Conservation (phyloP, 2,329 filamentous ascomycete genomes). For the Monilinia aucupariae region DNA sequence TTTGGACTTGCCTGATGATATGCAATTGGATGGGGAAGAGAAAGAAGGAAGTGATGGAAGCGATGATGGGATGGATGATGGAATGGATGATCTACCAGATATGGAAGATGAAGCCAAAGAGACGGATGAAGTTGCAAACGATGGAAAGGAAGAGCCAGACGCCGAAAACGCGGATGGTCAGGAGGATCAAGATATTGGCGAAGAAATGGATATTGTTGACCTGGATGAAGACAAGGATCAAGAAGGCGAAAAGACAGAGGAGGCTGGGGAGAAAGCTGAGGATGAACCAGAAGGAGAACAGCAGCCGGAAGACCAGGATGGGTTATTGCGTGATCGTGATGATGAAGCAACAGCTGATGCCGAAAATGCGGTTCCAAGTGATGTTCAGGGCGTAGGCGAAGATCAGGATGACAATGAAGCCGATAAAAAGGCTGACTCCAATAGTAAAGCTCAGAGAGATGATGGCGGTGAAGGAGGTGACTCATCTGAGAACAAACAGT, state of each 20-base stretch:
- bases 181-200: conserved; percentile 38
- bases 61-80: conserved; percentile 37
- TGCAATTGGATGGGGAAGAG: conserved; percentile 62
- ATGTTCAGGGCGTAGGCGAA: conserved; percentile 58
- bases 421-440: conserved; percentile 56
- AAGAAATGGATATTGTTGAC: conserved; percentile 34
- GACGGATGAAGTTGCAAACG: conserved; percentile 35
- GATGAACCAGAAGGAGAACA: conserved; percentile 45
- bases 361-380: conserved; percentile 59
- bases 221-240: conserved; percentile 32
- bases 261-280: conserved; percentile 45
- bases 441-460: conserved; percentile 58
- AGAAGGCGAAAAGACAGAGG: conserved; percentile 43
- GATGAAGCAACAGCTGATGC: conserved; percentile 49
- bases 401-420: conserved; percentile 60
- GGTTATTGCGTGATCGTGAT: conserved; percentile 36
- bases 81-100: conserved; percentile 53
- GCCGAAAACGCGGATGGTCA: conserved; percentile 38
- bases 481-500: conserved; percentile 57
- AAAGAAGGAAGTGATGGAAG: conserved; percentile 40
- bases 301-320: conserved; percentile 46
- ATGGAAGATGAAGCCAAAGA: conserved; percentile 39
- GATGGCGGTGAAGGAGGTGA: conserved; percentile 62
- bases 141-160: conserved; percentile 43
- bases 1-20: conserved; percentile 65